These are phyloP conservation scores for Artemisia argyi DNA, from an alignment of 129 eudicot genomes.

Conservation along the genomic window DNA sequence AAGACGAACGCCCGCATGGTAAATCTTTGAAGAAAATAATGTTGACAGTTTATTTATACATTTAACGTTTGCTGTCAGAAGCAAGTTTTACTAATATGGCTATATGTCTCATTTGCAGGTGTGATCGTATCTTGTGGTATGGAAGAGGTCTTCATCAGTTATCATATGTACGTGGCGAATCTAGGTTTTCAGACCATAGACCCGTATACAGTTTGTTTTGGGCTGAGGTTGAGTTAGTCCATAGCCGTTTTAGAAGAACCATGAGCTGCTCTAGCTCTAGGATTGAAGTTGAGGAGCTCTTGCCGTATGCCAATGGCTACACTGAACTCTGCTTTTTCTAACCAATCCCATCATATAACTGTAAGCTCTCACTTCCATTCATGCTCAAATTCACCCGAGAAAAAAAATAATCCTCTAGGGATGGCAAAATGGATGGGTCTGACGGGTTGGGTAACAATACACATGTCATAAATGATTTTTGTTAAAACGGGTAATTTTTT, in stretches of 20 bases:
- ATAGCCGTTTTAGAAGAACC: slow-evolving; percentile 66
- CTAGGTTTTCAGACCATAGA: slow-evolving; percentile 88
- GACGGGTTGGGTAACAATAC: neutral
- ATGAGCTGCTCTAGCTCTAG: slow-evolving; percentile 81
- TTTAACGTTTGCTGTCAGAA: neutral
- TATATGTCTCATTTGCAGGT: slow-evolving; percentile 47
- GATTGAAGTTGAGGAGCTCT: slow-evolving; percentile 79
- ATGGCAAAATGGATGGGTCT: neutral
- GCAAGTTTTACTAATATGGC: neutral
- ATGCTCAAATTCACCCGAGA: neutral
- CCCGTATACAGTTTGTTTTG: slow-evolving; percentile 86
- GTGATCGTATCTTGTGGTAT: slow-evolving; percentile 91
- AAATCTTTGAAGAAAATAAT: slow-evolving; percentile 1
- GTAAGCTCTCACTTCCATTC: slow-evolving; percentile 27
- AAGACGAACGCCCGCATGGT: slow-evolving; percentile 98
- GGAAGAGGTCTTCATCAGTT: slow-evolving; percentile 89
- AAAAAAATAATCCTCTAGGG: neutral
- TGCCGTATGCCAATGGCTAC: slow-evolving; percentile 85
- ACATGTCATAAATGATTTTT: neutral
- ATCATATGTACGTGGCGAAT: slow-evolving; percentile 93
- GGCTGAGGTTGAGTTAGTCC: slow-evolving; percentile 87
- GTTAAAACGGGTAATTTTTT: neutral
- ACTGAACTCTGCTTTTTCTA: slow-evolving; percentile 93
- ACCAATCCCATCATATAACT: slow-evolving; percentile 16
- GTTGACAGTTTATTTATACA: neutral